Conservation (phyloP, 345 rosid species). For the Populus alba region DNA sequence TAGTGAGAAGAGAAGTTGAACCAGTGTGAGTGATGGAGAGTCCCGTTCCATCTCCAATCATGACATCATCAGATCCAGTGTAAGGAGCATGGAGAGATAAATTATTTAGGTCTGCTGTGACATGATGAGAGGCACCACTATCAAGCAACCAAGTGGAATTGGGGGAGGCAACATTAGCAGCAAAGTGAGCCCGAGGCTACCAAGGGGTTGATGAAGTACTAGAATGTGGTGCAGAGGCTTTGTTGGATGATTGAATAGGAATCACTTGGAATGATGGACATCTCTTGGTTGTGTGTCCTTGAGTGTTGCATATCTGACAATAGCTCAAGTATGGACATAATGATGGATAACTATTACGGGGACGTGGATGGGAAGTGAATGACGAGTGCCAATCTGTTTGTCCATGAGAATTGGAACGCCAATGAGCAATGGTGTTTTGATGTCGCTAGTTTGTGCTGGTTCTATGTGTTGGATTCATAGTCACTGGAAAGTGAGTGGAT, state of each 20-base stretch:
- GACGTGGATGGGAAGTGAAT: accelerated
- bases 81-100: neutral
- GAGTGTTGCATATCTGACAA: neutral
- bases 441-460: accelerated
- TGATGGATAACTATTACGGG: neutral
- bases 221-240: accelerated
- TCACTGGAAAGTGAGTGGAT: neutral
- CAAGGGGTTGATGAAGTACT: neutral
- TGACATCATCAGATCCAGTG: neutral
- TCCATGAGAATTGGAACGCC: neutral
- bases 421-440: accelerated
- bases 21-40: neutral
- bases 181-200: neutral
- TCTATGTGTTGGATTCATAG: neutral
- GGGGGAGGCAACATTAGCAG: no score
- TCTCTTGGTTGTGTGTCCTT: neutral
- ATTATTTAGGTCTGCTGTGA: neutral
- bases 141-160: neutral
- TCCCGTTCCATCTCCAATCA: neutral
- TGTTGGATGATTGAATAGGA: neutral
- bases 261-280: neutral
- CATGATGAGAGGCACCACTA: neutral
- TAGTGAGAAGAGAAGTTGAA: neutral
- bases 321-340: neutral
- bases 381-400: neutral